Evolutionary conservation across 305 asterid genomes (phyloP).

Genomic region (Fraxinus floribunda): DNA sequence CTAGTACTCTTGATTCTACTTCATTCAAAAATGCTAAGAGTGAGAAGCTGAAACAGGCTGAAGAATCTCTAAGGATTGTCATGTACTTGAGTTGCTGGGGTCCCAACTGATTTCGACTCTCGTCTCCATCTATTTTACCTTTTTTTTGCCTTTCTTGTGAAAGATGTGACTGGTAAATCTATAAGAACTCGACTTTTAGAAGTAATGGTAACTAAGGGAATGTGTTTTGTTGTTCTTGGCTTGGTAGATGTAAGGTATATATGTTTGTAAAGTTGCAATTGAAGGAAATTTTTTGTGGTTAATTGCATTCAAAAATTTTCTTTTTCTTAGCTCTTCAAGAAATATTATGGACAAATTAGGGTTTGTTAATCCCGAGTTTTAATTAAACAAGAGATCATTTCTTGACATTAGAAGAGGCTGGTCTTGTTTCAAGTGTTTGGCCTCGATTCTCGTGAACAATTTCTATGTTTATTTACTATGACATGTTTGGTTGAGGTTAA

Average conservation of each 20-base stretch:
- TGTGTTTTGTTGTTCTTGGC: neutral
- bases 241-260: neutral
- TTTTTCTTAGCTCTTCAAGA: neutral
- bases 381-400: neutral
- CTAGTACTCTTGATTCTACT: conserved; percentile 34
- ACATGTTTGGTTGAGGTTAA: neutral
- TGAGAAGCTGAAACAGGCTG: conserved; percentile 42
- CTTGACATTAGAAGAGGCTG: neutral
- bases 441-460: neutral
- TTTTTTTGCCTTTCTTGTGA: neutral
- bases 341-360: neutral
- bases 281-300: neutral
- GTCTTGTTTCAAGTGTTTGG: neutral
- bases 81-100: conserved; percentile 79
- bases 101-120: conserved; percentile 32
- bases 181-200: neutral
- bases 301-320: neutral
- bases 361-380: neutral
- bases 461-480: neutral
- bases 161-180: neutral
- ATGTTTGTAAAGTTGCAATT: neutral
- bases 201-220: neutral
- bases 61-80: conserved; percentile 59
- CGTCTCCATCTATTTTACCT: too few relatives aligned
- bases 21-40: conserved; percentile 7